Evolutionary conservation across 768 basidiomycete genomes (phyloP).

Genomic region (Suillus subalutaceus): DNA sequence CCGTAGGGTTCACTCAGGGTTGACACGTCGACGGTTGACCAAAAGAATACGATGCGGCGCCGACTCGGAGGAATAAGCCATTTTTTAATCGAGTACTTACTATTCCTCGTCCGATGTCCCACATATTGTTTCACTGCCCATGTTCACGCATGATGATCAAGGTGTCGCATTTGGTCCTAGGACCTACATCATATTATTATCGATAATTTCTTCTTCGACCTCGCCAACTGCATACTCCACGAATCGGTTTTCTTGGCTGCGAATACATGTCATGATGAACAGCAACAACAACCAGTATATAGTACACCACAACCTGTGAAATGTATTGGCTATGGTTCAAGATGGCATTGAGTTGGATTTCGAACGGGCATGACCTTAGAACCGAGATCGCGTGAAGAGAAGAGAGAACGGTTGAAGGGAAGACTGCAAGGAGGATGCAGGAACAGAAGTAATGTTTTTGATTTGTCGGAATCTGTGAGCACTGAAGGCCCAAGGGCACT

Average conservation of each 20-base stretch:
- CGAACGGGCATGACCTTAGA: no score
- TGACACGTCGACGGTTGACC: no score
- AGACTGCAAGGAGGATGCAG: no score
- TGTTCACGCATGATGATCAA: not conserved
- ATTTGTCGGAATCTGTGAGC: no score
- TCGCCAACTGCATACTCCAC: not conserved
- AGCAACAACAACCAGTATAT: not conserved
- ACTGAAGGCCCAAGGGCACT: no score
- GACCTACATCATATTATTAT: not conserved
- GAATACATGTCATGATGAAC: not conserved
- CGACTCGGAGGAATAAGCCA: not conserved
- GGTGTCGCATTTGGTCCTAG: not conserved
- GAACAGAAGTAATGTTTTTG: no score
- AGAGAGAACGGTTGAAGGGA: no score
- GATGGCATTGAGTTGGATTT: no score
- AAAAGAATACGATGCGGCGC: not conserved
- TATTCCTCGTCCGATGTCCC: not conserved
- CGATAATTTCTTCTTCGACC: not conserved
- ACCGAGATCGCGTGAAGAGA: no score
- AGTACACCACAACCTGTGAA: no score
- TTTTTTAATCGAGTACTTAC: not conserved
- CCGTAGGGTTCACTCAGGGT: not conserved
- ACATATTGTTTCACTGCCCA: not conserved
- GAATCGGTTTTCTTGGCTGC: not conserved
- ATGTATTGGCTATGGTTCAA: no score